Base-by-base conservation (phyloP, 148 eudicot genomes). In the Amaranthus cruentus region DNA sequence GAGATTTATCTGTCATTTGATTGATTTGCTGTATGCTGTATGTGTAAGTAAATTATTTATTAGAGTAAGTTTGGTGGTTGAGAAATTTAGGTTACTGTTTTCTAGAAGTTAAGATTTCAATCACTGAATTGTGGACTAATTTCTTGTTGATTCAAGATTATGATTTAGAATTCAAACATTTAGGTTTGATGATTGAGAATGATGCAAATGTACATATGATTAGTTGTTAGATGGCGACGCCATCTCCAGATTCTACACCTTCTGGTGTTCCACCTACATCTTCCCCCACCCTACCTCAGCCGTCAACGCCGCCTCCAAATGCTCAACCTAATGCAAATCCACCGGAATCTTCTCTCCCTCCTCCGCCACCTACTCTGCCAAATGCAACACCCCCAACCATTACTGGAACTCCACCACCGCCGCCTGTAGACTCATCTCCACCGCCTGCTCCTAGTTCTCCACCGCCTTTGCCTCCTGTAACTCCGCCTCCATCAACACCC, bases 191-290 rank as follows among this genome's bases (percentile, higher is more conserved):
- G 7, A 28, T 48, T 44, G 43, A 51, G 53, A 69, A 71, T 69
- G 62, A 48, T 68, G 56, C 71, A 5, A 57, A 15, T 73, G 72
- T 70, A 66, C 43, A 54, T 54, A 46, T 79, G 48, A 21, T 57
- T 42, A 56, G 62, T 53, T 62, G 67, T 81, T 76, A 70, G 75
- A 85, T 85, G 90, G 84, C 88, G 11, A 63, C 71, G 53, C 84
- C 84, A 54, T 77, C 89, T 78, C 85, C 91, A 28, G 69, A 56
- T 76, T 71, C 84, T 52, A 38, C 83, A 47, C 83, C 88, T 63
- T 55, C 84, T 4, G 72, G 59, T 51, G 76, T 61, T 42, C 73
- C 90, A 50, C 85, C 88, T 14, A 9, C 68, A 21, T 69, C 78
- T 9, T 47, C 69, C n/a, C 4, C 62, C 59, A 57, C 87, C 0